Evolutionary conservation across 352 stramenopile species (phyloP).

Genomic region (Pilasporangium apinafurcum): DNA sequence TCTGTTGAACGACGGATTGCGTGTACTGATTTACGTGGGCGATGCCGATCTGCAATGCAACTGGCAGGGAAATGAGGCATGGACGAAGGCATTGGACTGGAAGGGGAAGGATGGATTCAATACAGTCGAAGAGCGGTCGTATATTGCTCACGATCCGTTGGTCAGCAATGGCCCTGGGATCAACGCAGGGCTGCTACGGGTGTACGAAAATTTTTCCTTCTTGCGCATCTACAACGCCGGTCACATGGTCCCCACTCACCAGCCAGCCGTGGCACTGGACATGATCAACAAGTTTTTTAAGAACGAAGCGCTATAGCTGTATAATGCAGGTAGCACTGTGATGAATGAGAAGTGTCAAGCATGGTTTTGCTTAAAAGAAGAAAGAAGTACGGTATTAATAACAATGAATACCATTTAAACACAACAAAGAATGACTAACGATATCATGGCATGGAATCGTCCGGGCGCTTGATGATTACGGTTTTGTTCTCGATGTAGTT

Average conservation of each 20-base stretch:
- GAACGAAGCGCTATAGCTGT: slow-evolving; percentile 7
- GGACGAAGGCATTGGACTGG: slow-evolving; percentile 90
- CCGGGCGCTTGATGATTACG: slow-evolving; percentile 59
- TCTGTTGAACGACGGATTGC: slow-evolving; percentile 63
- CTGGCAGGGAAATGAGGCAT: slow-evolving; percentile 92
- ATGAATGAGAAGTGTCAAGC: too few relatives aligned
- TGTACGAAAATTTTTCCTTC: slow-evolving; percentile 17
- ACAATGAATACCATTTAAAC: too few relatives aligned
- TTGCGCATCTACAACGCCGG: slow-evolving; percentile 29
- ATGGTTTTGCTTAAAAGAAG: too few relatives aligned
- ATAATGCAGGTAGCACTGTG: too few relatives aligned
- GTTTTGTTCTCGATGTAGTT: slow-evolving; percentile 82
- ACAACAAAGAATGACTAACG: too few relatives aligned
- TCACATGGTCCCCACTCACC: slow-evolving; percentile 39
- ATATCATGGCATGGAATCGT: slow-evolving; percentile 39
- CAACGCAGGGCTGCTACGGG: slow-evolving; percentile 11
- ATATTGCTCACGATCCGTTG: slow-evolving; percentile 22
- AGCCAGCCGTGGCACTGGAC: slow-evolving; percentile 24
- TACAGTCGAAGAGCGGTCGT: slow-evolving; percentile 13
- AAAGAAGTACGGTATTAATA: too few relatives aligned
- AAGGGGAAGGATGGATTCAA: slow-evolving; percentile 79
- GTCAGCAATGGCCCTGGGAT: slow-evolving; percentile 5
- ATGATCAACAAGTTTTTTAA: slow-evolving; percentile 34
- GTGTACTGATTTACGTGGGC: slow-evolving; percentile 92
- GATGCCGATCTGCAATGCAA: slow-evolving; percentile 96